Base-by-base conservation (phyloP, 192 early-diverging fungal species). In the Coemansia sp. region DNA sequence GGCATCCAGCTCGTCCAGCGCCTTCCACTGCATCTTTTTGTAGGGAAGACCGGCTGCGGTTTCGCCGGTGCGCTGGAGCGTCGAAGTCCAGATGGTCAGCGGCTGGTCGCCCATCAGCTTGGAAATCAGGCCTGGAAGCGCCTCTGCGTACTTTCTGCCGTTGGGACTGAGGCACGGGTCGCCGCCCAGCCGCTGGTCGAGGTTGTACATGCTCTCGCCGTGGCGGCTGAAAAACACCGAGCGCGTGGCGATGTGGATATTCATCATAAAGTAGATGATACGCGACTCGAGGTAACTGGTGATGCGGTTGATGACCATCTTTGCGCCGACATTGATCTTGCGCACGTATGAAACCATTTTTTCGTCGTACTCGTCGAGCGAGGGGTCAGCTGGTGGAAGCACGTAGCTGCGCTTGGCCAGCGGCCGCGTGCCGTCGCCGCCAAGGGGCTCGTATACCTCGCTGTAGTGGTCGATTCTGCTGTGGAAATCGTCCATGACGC, bases 181-280 rank as follows among this genome's bases (percentile, higher is more conserved):
- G 68, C 98, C 98, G 34, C 98, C 98, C 62, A 99, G 86, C 57
- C 91, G 93, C 29, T 95, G 94, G 66, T 83, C 73, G 25, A 99
- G 85, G 82, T 99, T 99, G 82, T 87, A 98, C 75, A 93, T 78
- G 33, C 91, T 93, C 75, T 99, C 98, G 66, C 98, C 98, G 69
- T 94, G 92, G 77, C 92, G 86, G 67, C 84, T 91, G 69, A 96
- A 96, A 80, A 96, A 94, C 60, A 99, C 94, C 67, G 88, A 91
- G 60, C 93, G 88, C 30, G 98, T 95, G 5, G 90, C 89, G 66
- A 95, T 97, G 82, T 99, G 96, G 40, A 99, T 86, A 76, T 99
- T 99, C 96, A 99, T 98, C 69, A 99, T 77, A 77, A 95, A 99
- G 83, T 98, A 99, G 17, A 98, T 95, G 62, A 99, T 94, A 38